Evolutionary conservation across 495 filamentous ascomycete species (phyloP).

Genomic region (Pseudomonodictys pantanalensis): DNA sequence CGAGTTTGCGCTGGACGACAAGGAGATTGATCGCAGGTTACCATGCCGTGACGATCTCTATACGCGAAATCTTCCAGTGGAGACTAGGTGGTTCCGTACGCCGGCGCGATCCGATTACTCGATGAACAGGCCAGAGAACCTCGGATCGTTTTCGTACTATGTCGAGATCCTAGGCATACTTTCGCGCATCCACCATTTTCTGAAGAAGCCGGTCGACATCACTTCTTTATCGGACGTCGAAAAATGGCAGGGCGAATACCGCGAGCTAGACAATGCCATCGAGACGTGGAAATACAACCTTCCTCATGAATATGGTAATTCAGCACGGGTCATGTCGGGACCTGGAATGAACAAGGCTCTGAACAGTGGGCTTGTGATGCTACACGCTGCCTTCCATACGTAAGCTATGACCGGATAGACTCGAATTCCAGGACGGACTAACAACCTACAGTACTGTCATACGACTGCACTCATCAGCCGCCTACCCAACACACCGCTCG

Average conservation of each 20-base stretch:
- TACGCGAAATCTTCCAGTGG: conserved; percentile 74
- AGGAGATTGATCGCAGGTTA: conserved; percentile 80
- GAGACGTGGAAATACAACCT: conserved; percentile 79
- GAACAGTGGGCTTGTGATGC: conserved; percentile 82
- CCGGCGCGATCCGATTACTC: conserved; percentile 55
- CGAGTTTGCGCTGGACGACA: conserved; percentile 82
- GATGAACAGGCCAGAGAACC: conserved; percentile 69
- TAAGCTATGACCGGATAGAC: conserved; percentile 39
- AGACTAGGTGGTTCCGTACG: conserved; percentile 75
- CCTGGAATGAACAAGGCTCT: conserved; percentile 60
- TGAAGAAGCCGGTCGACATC: conserved; percentile 87
- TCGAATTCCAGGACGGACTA: not conserved
- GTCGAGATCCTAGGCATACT: conserved; percentile 83
- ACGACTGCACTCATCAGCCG: conserved; percentile 85
- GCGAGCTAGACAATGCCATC: conserved; percentile 73
- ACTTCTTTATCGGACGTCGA: conserved; percentile 78
- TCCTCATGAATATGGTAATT: conserved; percentile 76
- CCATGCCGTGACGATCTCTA: conserved; percentile 87
- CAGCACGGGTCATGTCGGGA: conserved; percentile 66
- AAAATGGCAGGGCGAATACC: conserved; percentile 82
- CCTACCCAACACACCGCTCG: conserved; percentile 81
- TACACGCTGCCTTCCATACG: conserved; percentile 77
- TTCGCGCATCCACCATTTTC: conserved; percentile 77
- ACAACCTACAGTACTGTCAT: conserved; percentile 67
- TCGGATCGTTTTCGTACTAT: conserved; percentile 82